These are phyloP conservation scores for Pyracantha coccinea DNA, from an alignment of 331 rosid genomes.

Conservation along the genomic window DNA sequence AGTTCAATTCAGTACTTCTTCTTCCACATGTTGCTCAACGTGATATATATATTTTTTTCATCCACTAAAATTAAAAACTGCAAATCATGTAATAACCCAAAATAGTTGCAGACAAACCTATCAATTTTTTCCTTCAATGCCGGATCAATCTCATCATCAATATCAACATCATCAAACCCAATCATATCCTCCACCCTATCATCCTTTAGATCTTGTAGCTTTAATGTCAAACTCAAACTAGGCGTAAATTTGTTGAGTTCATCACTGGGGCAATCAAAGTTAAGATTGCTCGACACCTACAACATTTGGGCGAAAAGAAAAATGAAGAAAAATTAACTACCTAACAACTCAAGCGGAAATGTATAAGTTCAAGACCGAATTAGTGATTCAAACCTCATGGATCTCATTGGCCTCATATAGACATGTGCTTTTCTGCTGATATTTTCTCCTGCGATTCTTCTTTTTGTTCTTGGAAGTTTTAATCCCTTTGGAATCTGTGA, in stretches of 20 bases:
- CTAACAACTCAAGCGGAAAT: background rate
- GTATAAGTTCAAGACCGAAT: background rate
- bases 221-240: constrained; percentile 44
- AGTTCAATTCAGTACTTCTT: background rate
- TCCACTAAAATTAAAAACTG: background rate
- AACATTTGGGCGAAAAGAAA: background rate
- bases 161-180: constrained; percentile 61
- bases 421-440: constrained; percentile 43
- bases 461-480: constrained; percentile 61
- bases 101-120: constrained; percentile 29
- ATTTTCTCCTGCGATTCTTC: constrained; percentile 73
- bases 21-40: background rate
- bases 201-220: constrained; percentile 20
- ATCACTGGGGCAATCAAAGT: constrained; percentile 12
- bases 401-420: constrained; percentile 31
- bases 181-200: constrained; percentile 13
- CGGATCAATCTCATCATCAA: constrained; percentile 84
- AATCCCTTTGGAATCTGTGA: constrained; percentile 54
- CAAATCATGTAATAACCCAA: background rate
- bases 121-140: constrained; percentile 81
- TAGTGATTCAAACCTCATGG: constrained; percentile 37
- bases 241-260: constrained; percentile 28
- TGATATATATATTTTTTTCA: background rate
- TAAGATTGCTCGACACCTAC: background rate
- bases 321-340: background rate